These are phyloP conservation scores for Neckera pumila DNA, from an alignment of 225 moss, liverwort and hornwort genomes.

Conservation along the genomic window DNA sequence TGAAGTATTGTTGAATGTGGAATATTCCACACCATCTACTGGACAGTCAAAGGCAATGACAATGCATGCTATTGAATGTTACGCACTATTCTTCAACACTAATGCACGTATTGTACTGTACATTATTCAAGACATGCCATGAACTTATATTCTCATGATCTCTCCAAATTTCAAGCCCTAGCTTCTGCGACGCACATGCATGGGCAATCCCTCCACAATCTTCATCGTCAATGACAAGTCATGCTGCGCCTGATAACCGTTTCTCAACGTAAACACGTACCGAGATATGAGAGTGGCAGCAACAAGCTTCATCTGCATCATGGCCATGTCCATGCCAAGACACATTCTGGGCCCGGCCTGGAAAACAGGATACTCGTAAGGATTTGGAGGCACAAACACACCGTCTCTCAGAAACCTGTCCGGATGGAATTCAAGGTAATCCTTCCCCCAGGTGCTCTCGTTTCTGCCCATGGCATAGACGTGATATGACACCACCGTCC, in stretches of 20 bases:
- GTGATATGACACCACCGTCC: constrained; percentile 4
- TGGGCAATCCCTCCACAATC: constrained; percentile 4
- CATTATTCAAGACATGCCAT: background rate
- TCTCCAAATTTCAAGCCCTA: background rate
- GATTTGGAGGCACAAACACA: constrained; percentile 10
- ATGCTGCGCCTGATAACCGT: background rate
- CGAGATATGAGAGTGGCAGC: background rate
- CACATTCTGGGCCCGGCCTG: constrained; percentile 13
- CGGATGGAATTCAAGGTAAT: constrained; percentile 10
- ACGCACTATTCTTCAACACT: background rate
- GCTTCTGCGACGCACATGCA: background rate
- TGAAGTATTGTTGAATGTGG: background rate
- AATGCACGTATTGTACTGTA: background rate
- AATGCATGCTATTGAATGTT: background rate
- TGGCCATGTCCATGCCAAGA: constrained; percentile 22
- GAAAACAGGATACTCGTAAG: constrained; percentile 8
- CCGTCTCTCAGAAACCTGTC: constrained; percentile 18
- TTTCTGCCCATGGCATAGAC: constrained; percentile 27
- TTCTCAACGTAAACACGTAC: background rate
- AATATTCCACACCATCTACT: background rate
- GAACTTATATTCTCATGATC: background rate
- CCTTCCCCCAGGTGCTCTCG: constrained; percentile 12
- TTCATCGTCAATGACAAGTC: constrained; percentile 19
- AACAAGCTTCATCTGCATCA: constrained; percentile 33
- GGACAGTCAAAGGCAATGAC: background rate